Conservation (phyloP, 768 basidiomycete genomes). For the Calocera viscosa region DNA sequence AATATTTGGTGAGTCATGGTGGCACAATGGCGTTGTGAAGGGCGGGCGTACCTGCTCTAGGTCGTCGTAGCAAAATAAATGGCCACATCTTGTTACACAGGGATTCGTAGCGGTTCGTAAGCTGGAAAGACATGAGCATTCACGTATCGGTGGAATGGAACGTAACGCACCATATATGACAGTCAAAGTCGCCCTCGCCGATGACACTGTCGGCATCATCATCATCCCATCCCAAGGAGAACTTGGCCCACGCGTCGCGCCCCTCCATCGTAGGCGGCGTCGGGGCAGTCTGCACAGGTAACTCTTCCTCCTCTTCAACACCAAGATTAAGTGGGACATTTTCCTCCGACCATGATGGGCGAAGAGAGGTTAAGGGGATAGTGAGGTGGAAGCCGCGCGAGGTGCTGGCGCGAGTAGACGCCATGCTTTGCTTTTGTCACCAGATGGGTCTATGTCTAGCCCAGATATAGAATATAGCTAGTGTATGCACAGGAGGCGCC, state of each 20-base stretch:
- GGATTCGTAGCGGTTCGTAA: neutral
- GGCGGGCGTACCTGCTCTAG: neutral
- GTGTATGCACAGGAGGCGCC: neutral
- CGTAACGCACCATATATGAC: neutral
- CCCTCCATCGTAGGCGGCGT: neutral
- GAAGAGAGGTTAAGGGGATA: neutral
- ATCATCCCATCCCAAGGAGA: neutral
- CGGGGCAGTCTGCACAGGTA: neutral
- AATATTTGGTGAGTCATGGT: neutral
- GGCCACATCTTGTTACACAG: neutral
- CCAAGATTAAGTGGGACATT: neutral
- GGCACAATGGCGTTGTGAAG: neutral
- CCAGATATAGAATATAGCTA: neutral
- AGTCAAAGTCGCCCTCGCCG: slow-evolving; percentile 1
- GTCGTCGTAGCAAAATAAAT: slow-evolving; percentile 5
- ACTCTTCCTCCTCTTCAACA: neutral
- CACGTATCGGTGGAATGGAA: neutral
- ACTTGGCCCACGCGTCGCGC: neutral
- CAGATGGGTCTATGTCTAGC: neutral
- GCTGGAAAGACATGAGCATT: neutral
- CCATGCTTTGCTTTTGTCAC: neutral
- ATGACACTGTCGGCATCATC: neutral
- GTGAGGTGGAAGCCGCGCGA: neutral
- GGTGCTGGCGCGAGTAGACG: neutral
- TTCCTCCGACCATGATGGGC: neutral